Evolutionary conservation across 2,329 filamentous ascomycete genomes (phyloP).

Genomic region (Xylariaceae sp.): DNA sequence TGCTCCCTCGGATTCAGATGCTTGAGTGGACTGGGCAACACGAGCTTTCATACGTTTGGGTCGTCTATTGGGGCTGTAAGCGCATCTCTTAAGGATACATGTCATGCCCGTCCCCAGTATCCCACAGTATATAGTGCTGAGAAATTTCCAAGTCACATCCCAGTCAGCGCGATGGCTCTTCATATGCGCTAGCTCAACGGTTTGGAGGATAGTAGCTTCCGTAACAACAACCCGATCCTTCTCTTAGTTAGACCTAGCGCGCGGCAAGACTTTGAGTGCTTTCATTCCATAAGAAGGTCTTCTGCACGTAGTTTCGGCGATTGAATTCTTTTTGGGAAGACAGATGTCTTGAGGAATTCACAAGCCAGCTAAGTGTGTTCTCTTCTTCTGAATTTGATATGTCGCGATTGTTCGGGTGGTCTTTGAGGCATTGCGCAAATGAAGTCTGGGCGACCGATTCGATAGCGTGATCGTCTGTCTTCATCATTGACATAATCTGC

Average conservation of each 20-base stretch:
- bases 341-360: neutral
- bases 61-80: neutral
- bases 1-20: too few species aligned
- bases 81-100: neutral
- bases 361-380: neutral
- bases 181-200: neutral
- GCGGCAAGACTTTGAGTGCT: neutral
- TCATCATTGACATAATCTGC: neutral
- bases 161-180: neutral
- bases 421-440: neutral
- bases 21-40: neutral
- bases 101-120: neutral
- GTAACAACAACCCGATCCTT: neutral
- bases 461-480: neutral
- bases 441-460: too few species aligned
- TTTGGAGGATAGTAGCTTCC: neutral
- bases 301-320: neutral
- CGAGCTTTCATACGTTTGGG: neutral
- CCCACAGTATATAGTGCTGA: neutral
- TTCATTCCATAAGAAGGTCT: neutral
- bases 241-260: neutral
- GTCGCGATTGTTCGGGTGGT: neutral
- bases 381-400: neutral
- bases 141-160: neutral
- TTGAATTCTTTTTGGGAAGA: neutral